Evolutionary conservation across 192 early-diverging fungal species (phyloP).

Genomic region (Globomyces pollinis-pini): DNA sequence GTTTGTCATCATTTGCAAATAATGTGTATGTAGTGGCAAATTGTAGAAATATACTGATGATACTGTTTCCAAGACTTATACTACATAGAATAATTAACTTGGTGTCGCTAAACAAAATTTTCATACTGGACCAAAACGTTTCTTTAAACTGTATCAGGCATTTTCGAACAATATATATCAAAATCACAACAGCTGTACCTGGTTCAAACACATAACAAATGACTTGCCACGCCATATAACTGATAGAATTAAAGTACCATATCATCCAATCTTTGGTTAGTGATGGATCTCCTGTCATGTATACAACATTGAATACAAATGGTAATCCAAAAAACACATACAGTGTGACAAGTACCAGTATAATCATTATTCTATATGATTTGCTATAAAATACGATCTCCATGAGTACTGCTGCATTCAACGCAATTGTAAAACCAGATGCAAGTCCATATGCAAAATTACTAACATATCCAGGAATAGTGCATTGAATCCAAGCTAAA

Average conservation of each 20-base stretch:
- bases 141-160: not conserved
- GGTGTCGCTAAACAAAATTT: not conserved
- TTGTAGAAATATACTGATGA: not conserved
- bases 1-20: not conserved
- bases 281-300: not conserved
- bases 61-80: not conserved
- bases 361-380: not conserved
- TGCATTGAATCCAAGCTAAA: not conserved
- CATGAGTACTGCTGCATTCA: not conserved
- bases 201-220: constrained; percentile 1
- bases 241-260: not conserved
- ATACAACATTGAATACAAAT: not conserved
- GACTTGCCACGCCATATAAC: not conserved
- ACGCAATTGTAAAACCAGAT: not conserved
- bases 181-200: not conserved
- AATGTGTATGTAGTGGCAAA: not conserved
- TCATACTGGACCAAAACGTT: not conserved
- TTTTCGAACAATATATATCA: not conserved
- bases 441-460: not conserved
- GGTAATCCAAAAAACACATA: not conserved
- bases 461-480: not conserved
- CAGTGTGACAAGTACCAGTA: not conserved
- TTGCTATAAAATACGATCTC: not conserved
- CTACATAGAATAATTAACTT: not conserved
- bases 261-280: not conserved